Evolutionary conservation across 768 basidiomycete species (phyloP), one percentile per base, ranked within the genome.

Genomic region (Exidia glandulosa): DNA sequence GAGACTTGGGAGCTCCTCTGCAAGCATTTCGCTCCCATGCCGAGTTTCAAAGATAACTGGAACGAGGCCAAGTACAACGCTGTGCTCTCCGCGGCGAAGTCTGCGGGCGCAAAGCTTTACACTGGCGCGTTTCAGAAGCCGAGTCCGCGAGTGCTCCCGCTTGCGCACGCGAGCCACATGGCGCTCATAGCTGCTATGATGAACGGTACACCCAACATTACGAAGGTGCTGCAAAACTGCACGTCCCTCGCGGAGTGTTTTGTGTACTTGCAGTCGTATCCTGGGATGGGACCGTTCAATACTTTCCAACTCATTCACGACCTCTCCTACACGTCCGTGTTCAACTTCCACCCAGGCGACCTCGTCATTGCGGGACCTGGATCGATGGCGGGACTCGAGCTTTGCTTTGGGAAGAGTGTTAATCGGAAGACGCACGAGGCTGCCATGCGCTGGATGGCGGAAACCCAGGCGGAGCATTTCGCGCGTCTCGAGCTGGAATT

Each of bases 211-310:
- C n/a, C 74, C 37, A 69, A 81, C 41, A 67, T 91, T 19, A 79
- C 81, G 2, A 64, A 65, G 2, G 74, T 77, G 63, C 73, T 90
- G 23, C 66, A 71, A 47, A 65, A 70, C 13, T 79, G 84, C n/a
- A 66, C 75, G 55, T 80, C 82, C 61, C 65, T 88, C 64, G 80
- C 76, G 25, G 85, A 91, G 62, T 76, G 87, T 27, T 88, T 79
- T 65, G 82, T 84, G 54, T 62, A 67, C 25, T 63, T 75, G 30
- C 71, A 74, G 29, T 74, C 78, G 2, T 88, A 81, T 65, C 87
- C 82, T 0, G 79, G 86, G 63, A 82, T 90, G 80, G 88, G 84
- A n/a, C 78, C 79, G 32, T 91, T 91, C 69, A 82, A 79, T 34
- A 77, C 84, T 0, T 87, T 83, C 67, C 89, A 91, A 68, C 80